Percentiles rank a stretch among this genome's conserved stretches.
phyloP scores from a whole-genome alignment of 768 basidiomycete species.

The Vararia minispora region DNA sequence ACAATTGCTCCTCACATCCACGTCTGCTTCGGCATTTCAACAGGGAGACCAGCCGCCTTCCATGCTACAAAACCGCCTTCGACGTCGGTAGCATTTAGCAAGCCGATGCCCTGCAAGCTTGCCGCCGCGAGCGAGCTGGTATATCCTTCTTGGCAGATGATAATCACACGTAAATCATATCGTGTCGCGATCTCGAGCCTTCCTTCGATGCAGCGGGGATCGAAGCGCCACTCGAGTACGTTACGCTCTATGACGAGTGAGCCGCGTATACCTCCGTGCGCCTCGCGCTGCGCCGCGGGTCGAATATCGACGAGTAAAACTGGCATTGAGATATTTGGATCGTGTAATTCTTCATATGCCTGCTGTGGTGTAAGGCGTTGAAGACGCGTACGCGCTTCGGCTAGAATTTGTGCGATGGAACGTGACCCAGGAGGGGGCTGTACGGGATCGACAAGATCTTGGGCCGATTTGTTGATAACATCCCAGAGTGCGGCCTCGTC shows the following conservation, averaged over 20 bases:
- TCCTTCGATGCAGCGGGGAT: slow-evolving; percentile 45
- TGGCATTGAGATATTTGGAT: slow-evolving; percentile 37
- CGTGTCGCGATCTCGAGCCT: slow-evolving; percentile 58
- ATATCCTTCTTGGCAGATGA: slow-evolving; percentile 68
- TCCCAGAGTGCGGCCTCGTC: slow-evolving; percentile 64
- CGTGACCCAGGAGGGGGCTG: slow-evolving; percentile 54
- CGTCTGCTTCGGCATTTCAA: too few relatives aligned
- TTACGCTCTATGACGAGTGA: slow-evolving; percentile 69
- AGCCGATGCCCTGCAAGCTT: slow-evolving; percentile 55
- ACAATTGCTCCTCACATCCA: too few relatives aligned
- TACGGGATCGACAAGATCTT: slow-evolving; percentile 48
- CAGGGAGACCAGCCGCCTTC: slow-evolving; percentile 57
- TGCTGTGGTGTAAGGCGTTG: slow-evolving; percentile 50
- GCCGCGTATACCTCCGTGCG: slow-evolving; percentile 50
- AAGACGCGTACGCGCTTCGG: slow-evolving; percentile 47
- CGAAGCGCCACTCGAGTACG: slow-evolving; percentile 71
- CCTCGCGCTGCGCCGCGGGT: slow-evolving; percentile 45
- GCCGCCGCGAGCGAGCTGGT: slow-evolving; percentile 65
- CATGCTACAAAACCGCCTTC: slow-evolving; percentile 66
- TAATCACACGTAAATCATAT: slow-evolving; percentile 63
- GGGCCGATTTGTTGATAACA: slow-evolving; percentile 51
- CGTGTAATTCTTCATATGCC: slow-evolving; percentile 48
- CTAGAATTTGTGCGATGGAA: slow-evolving; percentile 46
- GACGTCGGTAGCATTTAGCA: slow-evolving; percentile 68
- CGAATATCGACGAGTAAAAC: slow-evolving; percentile 74